These are phyloP conservation scores for Hypoxylon sp. DNA, from an alignment of 2,329 filamentous ascomycete genomes.

Conservation along the genomic window DNA sequence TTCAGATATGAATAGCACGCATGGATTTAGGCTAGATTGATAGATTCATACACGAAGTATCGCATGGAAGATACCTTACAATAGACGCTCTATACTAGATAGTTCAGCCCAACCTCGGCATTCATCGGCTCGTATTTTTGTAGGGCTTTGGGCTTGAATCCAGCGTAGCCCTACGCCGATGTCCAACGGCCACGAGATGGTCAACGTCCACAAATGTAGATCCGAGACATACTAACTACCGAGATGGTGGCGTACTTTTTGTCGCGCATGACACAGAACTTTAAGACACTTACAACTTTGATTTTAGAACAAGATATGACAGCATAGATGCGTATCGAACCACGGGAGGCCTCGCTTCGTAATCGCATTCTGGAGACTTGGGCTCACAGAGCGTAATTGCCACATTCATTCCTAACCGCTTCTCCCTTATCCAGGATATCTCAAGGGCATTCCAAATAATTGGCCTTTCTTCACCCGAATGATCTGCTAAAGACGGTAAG, in stretches of 20 bases:
- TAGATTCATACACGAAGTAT: background rate
- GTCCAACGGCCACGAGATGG: slow-evolving; percentile 31
- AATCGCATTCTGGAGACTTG: slow-evolving; percentile 10
- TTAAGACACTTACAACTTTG: slow-evolving; percentile 26
- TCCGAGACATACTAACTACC: slow-evolving; percentile 38
- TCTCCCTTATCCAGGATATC: slow-evolving; percentile 17
- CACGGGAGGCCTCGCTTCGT: slow-evolving; percentile 24
- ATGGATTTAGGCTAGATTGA: slow-evolving; percentile 5
- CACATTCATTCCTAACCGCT: slow-evolving; percentile 21
- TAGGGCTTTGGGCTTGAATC: slow-evolving; percentile 16
- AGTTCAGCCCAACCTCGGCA: slow-evolving; percentile 11
- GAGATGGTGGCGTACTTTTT: slow-evolving; percentile 34
- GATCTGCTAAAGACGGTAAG: slow-evolving; percentile 2
- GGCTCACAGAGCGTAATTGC: slow-evolving; percentile 25
- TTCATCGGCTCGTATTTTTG: slow-evolving; percentile 25
- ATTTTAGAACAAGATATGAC: slow-evolving; percentile 30
- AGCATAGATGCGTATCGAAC: slow-evolving; percentile 22
- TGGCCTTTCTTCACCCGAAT: slow-evolving; percentile 12
- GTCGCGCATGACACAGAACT: slow-evolving; percentile 29
- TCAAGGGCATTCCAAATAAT: slow-evolving; percentile 13
- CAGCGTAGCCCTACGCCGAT: slow-evolving; percentile 9
- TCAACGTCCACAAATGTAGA: slow-evolving; percentile 23
- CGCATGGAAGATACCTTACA: background rate
- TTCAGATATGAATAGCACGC: background rate
- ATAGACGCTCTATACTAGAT: background rate